Evolutionary conservation across 2,329 filamentous ascomycete species (phyloP), one percentile per base, ranked within the genome.

Genomic region (Trichoderma lentiforme): DNA sequence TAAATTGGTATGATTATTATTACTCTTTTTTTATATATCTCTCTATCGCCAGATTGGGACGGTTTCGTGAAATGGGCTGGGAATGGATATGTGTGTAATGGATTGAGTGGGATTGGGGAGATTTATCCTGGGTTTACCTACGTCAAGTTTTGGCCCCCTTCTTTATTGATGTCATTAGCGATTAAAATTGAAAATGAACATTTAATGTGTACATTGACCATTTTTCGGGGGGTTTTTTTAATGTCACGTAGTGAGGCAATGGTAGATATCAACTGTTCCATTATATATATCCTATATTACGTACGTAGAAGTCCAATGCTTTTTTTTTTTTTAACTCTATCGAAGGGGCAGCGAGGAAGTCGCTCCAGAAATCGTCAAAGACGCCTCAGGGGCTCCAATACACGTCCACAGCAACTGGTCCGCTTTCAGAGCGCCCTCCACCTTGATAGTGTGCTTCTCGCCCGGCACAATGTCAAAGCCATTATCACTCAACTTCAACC

Each of bases 401-500:
- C 72, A 75, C 7, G 74, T 75, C 69, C 72, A 75, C 57, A 66
- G 34, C 67, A 75, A 51, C 70, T 71, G 39, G 8, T 71, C 68
- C 14, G 71, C 73, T 14, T 21, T 70, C 53, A 75, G 28, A 43
- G 39, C 26, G 8, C 73, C 74, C 21, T 70, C 66, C 14, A 73
- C 73, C 53, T 74, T 72, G 30, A 81, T 71, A 0, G 70, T 69
- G n/a, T 77, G 75, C 47, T 74, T 72, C 61, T 79, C 78, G 0
- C 86, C 86, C 0, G 88, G 88, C 12, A 90, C 79, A 11, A 90
- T 24, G 76, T 91, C 88, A 21, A 91, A 84, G 1, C 86, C 84
- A 73, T 90, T 90, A 74, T 90, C 88, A 39, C 84, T 87, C 69
- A 89, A 79, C 51, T 76, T 79, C 24, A 86, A 77, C 0, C 79